phyloP scores from a whole-genome alignment of 495 filamentous ascomycete genomes.

The Paragyromitra xinjiangensis region DNA sequence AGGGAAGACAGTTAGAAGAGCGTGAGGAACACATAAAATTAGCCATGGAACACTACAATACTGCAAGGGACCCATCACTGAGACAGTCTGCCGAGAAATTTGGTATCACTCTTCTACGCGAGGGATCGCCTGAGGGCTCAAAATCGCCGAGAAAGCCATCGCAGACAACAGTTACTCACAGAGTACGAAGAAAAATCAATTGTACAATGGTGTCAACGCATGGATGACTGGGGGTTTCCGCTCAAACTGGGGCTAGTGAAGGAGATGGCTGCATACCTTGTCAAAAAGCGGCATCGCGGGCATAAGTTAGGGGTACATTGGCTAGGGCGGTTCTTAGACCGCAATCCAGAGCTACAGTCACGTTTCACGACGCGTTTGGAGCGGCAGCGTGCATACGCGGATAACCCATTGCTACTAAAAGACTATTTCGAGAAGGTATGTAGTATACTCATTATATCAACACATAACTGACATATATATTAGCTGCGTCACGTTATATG shows the following conservation, averaged over 20 bases:
- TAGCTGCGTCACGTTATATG: too few species aligned
- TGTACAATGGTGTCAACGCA: too few species aligned
- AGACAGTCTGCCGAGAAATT: not conserved
- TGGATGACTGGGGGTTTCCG: constrained; percentile 24
- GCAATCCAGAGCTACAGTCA: constrained; percentile 11
- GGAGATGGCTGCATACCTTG: constrained; percentile 15
- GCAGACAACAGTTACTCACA: too few species aligned
- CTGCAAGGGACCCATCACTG: not conserved
- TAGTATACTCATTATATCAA: too few species aligned
- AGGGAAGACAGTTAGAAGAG: constrained; percentile 3
- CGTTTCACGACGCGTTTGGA: not conserved
- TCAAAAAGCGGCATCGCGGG: constrained; percentile 6
- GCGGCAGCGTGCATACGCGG: too few species aligned
- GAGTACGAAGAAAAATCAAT: too few species aligned
- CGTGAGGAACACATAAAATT: not conserved
- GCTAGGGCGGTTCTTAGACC: not conserved
- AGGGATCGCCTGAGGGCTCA: too few species aligned
- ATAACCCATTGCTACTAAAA: too few species aligned
- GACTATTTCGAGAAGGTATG: too few species aligned
- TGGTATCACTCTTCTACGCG: not conserved
- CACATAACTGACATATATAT: too few species aligned
- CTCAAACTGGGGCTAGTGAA: constrained; percentile 16
- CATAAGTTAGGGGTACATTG: not conserved
- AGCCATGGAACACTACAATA: constrained; percentile 2
- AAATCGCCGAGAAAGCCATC: too few species aligned